Evolutionary conservation across 2,329 filamentous ascomycete genomes (phyloP).

Genomic region (Eurotiales sp.): DNA sequence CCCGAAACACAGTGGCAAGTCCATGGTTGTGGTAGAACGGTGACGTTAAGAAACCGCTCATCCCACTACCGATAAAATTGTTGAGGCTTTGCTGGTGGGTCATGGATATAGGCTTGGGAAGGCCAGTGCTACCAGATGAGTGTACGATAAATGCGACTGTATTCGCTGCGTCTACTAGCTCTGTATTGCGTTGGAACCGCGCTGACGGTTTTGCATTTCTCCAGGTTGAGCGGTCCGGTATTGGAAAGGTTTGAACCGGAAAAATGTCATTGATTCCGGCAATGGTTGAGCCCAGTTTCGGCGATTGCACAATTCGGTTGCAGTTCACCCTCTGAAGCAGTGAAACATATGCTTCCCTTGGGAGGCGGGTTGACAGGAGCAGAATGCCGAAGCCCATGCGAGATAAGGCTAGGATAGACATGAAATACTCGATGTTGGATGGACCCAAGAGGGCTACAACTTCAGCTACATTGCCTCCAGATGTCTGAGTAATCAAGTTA

Average conservation of each 20-base stretch:
- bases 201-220: neutral
- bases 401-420: slow-evolving; percentile 1
- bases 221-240: neutral
- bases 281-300: neutral
- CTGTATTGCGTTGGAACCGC: neutral
- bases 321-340: neutral
- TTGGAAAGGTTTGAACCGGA: neutral
- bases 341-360: neutral
- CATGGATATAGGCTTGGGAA: slow-evolving; percentile 19
- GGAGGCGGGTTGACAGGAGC: slow-evolving; percentile 6
- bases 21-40: slow-evolving; percentile 3
- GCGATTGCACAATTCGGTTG: neutral
- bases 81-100: neutral
- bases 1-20: neutral
- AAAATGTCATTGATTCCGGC: neutral
- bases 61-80: neutral
- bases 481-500: neutral
- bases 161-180: neutral
- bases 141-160: slow-evolving; percentile 13
- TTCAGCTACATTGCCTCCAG: neutral
- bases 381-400: slow-evolving; percentile 6
- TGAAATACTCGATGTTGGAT: slow-evolving; percentile 2
- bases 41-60: slow-evolving; percentile 1
- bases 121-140: slow-evolving; percentile 20
- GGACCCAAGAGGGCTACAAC: slow-evolving; percentile 6